These are phyloP conservation scores for Candida pseudoviswanathii DNA, from an alignment of 1,139 yeast genomes.

Conservation along the genomic window DNA sequence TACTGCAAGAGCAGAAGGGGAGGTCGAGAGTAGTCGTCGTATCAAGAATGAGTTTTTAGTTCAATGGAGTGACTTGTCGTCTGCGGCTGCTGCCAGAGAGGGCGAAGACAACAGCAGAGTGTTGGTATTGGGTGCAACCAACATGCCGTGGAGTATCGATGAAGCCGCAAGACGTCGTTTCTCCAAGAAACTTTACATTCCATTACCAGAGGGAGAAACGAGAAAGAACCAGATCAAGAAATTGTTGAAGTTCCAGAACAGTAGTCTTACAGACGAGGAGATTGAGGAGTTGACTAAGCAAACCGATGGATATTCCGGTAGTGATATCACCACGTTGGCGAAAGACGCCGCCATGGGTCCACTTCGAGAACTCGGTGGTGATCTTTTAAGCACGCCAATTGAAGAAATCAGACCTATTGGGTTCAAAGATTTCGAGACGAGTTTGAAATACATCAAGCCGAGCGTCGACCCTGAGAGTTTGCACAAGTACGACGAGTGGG, in stretches of 20 bases:
- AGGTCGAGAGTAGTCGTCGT: conserved; percentile 87
- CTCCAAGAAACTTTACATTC: conserved; percentile 91
- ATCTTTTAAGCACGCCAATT: conserved; percentile 78
- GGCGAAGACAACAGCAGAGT: conserved; percentile 70
- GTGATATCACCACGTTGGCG: conserved; percentile 93
- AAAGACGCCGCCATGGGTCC: conserved; percentile 99
- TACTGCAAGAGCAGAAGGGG: conserved; percentile 85
- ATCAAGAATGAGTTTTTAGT: conserved; percentile 93
- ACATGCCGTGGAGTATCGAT: conserved; percentile 96
- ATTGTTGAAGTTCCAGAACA: conserved; percentile 74
- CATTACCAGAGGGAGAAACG: conserved; percentile 88
- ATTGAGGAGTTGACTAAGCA: conserved; percentile 57
- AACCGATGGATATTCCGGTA: conserved; percentile 87
- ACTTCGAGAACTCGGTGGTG: conserved; percentile 84
- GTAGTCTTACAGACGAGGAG: conserved; percentile 67
- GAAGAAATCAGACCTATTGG: conserved; percentile 83
- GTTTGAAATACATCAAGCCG: conserved; percentile 85
- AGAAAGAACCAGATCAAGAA: conserved; percentile 71
- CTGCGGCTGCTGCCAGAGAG: conserved; percentile 85
- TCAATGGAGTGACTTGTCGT: conserved; percentile 93
- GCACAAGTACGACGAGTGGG: conserved; percentile 29
- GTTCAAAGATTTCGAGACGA: conserved; percentile 71
- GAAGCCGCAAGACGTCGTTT: conserved; percentile 97
- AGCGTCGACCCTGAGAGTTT: conserved; percentile 89
- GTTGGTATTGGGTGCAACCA: conserved; percentile 92